Base-by-base conservation (phyloP, 352 stramenopile species). In the Phytopythium delawarense region DNA sequence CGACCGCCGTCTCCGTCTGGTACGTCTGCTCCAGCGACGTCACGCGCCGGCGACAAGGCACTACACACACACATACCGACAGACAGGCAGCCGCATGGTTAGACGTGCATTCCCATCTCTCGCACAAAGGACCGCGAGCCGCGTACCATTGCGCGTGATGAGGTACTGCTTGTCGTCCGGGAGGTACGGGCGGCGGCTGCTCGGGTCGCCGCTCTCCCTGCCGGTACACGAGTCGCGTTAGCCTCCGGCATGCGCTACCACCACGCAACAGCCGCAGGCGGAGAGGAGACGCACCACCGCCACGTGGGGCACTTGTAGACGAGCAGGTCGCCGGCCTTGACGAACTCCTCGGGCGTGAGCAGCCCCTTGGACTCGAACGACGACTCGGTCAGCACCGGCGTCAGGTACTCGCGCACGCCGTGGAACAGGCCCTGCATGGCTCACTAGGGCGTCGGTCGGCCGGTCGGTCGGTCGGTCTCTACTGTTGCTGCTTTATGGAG, bases 301-400 rank as follows among this genome's bases (percentile, higher is more conserved):
- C 97, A 99, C 45, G 96, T 98, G 12, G 97, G 97, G 65, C 95
- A 99, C 66, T 96, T 97, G 81, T 96, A 98, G 45, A 98, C 94
- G 1, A 99, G 79, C 79, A 98, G 79, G 65, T 99, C 96, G 7
- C 97, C 94, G 7, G 94, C 96, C 39, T 75, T 75, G 25, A 99
- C 91, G 74, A 98, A 99, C 74, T 99, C 97, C 67, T 98, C 93
- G 20, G 97, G 97, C 48, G 97, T 99, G 34, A 99, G 79, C 35
- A 99, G 85, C 39, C 97, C 97, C 51, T 96, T 94, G 65, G 94
- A 78, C 56, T 98, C 72, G 71, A 99, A 99, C 55, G 88, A 93
- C 21, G 89, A 98, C 65, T 92, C 85, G 67, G 92, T 96, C 48
- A 98, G 80, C 64, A 96, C 85, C 12, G 89, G 89, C 71, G 85